Conservation (phyloP, 2,329 filamentous ascomycete species). For the Ascochyta pisi region DNA sequence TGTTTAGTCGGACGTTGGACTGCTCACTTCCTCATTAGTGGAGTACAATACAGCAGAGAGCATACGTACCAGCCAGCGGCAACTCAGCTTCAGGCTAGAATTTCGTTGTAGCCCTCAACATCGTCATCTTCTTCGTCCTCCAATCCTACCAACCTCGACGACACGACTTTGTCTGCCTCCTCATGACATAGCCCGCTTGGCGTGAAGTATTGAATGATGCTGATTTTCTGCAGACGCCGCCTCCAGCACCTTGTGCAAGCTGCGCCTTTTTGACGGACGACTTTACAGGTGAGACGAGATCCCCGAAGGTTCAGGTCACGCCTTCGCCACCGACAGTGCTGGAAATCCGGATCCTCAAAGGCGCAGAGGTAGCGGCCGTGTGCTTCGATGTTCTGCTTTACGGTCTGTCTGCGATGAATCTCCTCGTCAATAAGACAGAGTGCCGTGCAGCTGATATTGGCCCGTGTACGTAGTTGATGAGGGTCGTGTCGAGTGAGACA, state of each 20-base stretch:
- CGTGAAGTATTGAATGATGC: constrained; percentile 35
- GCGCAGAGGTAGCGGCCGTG: constrained; percentile 32
- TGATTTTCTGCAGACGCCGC: constrained; percentile 31
- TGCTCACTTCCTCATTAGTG: not conserved
- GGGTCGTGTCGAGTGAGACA: constrained; percentile 37
- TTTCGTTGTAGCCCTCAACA: constrained; percentile 32
- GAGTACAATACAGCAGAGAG: not conserved
- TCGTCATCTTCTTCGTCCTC: constrained; percentile 32
- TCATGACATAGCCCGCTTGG: constrained; percentile 39
- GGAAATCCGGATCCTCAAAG: constrained; percentile 38
- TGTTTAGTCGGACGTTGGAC: constrained; percentile 6
- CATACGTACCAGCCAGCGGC: constrained; percentile 10
- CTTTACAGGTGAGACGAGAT: constrained; percentile 26
- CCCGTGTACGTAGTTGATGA: constrained; percentile 31
- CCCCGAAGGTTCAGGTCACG: constrained; percentile 35
- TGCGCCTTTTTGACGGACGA: constrained; percentile 29
- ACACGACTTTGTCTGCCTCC: constrained; percentile 30
- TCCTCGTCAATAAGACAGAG: constrained; percentile 28
- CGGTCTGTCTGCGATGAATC: constrained; percentile 24
- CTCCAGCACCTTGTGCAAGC: constrained; percentile 37
- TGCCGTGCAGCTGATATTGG: constrained; percentile 23
- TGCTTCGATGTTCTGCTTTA: constrained; percentile 34
- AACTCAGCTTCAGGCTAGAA: constrained; percentile 16
- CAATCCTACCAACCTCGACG: constrained; percentile 25
- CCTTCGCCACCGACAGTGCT: constrained; percentile 34